Conservation (phyloP, 352 stramenopile genomes). For the Phytophthora fragariae region DNA sequence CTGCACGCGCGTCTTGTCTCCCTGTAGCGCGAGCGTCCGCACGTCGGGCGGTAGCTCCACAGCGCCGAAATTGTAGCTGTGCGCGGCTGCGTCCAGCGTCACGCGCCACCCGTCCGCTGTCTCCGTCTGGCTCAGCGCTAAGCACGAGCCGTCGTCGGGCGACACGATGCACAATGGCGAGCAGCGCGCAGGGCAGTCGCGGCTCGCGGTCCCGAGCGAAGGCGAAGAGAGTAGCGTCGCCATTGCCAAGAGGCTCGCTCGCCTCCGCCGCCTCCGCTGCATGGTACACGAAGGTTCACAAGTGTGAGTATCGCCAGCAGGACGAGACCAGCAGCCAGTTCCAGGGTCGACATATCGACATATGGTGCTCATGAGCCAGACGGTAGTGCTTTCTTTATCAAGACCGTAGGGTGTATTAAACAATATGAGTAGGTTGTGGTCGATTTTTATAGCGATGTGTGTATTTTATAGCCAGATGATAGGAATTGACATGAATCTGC, state of each 20-base stretch:
- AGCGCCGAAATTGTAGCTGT: slow-evolving; percentile 5
- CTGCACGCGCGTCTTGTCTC: slow-evolving; percentile 30
- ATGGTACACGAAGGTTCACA: slow-evolving; percentile 17
- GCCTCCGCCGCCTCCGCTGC: slow-evolving; percentile 29
- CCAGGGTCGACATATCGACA: slow-evolving; percentile 13
- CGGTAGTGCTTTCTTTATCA: slow-evolving; percentile 31
- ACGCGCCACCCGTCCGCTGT: slow-evolving; percentile 21
- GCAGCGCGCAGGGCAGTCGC: slow-evolving; percentile 10
- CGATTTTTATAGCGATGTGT: too few relatives aligned
- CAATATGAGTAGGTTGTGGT: too few relatives aligned
- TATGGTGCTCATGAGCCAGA: slow-evolving; percentile 22
- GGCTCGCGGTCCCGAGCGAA: not conserved
- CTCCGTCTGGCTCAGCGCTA: not conserved
- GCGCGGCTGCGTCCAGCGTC: slow-evolving; percentile 11
- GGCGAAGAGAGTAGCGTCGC: slow-evolving; percentile 20
- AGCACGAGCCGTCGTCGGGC: slow-evolving; percentile 14
- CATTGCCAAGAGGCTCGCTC: slow-evolving; percentile 8
- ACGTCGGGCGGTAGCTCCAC: slow-evolving; percentile 19
- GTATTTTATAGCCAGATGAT: too few relatives aligned
- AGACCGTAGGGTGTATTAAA: too few relatives aligned
- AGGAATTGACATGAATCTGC: too few relatives aligned
- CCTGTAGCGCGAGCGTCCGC: slow-evolving; percentile 22
- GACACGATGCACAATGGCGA: slow-evolving; percentile 24
- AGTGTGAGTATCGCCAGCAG: slow-evolving; percentile 8
- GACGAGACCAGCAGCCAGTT: slow-evolving; percentile 18